phyloP scores from a whole-genome alignment of 257 asterid genomes.

The Buddleja alternifolia region DNA sequence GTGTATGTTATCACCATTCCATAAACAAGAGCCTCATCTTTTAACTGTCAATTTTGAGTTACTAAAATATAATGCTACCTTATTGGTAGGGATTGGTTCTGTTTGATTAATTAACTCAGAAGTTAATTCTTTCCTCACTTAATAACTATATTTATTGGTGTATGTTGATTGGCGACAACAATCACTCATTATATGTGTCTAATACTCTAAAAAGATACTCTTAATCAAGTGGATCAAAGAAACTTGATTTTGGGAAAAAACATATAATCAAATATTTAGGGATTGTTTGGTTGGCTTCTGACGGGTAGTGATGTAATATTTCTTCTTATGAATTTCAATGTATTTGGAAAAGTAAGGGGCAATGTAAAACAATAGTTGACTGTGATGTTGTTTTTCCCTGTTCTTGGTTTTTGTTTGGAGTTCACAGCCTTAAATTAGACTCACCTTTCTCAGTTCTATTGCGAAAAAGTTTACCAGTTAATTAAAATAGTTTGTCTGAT shows the following conservation, averaged over 20 bases:
- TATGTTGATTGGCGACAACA: background rate
- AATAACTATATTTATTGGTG: background rate
- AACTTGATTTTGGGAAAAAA: background rate
- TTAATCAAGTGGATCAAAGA: background rate
- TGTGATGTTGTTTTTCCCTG: background rate
- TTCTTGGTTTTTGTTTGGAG: background rate
- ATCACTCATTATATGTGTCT: background rate
- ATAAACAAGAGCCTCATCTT: background rate
- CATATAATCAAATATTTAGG: background rate
- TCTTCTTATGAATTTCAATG: background rate
- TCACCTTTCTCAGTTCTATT: background rate
- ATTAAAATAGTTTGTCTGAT: background rate
- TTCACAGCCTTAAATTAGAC: background rate
- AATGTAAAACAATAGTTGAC: slow-evolving; percentile 1
- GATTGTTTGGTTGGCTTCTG: background rate
- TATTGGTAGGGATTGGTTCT: slow-evolving; percentile 7
- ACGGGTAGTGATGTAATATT: background rate
- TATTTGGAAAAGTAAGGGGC: background rate
- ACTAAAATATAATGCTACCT: background rate
- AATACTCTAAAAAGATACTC: background rate
- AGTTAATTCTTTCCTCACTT: background rate
- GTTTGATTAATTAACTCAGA: slow-evolving; percentile 4
- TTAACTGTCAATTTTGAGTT: background rate
- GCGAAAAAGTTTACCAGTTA: background rate
- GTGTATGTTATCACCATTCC: background rate